A percentile compares a stretch with the other conserved stretches of the same genome.
Conservation (phyloP, 345 rosid genomes). For the Syzygium aqueum region DNA sequence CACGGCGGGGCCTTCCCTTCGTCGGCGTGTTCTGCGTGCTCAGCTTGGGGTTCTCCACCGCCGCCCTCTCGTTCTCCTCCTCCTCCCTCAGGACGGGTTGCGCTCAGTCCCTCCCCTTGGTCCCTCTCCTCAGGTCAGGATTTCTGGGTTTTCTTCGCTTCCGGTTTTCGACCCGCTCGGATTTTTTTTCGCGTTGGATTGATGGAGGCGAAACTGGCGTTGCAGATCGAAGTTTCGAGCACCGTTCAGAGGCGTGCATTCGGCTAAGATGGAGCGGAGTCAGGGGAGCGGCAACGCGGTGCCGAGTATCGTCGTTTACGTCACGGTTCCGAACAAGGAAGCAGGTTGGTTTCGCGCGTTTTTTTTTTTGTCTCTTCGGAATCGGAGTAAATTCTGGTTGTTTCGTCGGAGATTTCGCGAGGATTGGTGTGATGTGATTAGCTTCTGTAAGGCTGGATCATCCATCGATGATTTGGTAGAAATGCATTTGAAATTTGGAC, state of each 20-base stretch:
- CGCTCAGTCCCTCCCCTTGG: conserved; percentile 44
- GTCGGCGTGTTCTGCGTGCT: conserved; percentile 65
- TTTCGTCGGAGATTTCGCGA: background rate
- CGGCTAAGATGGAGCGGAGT: conserved; percentile 52
- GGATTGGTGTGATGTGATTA: background rate
- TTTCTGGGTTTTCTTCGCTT: too few relatives aligned
- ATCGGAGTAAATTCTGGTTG: background rate
- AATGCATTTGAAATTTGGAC: background rate
- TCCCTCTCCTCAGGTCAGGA: conserved; percentile 37
- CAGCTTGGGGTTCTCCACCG: conserved; percentile 52
- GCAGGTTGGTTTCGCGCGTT: conserved; percentile 35
- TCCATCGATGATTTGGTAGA: background rate
- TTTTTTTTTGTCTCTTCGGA: background rate
- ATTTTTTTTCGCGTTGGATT: background rate
- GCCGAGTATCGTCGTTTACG: conserved; percentile 77
- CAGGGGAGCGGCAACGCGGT: conserved; percentile 36
- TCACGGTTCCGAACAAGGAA: conserved; percentile 84
- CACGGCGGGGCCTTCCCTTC: conserved; percentile 45
- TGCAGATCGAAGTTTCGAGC: conserved; percentile 47
- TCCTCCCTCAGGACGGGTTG: conserved; percentile 37
- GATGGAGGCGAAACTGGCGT: background rate
- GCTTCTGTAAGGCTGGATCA: background rate
- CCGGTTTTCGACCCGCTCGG: background rate
- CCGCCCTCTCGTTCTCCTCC: conserved; percentile 29
- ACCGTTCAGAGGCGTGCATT: conserved; percentile 6